A percentile compares a stretch with the other conserved stretches of the same genome.
Conservation (phyloP, 164 flowering plant genomes). For the Tinospora cordifolia region DNA sequence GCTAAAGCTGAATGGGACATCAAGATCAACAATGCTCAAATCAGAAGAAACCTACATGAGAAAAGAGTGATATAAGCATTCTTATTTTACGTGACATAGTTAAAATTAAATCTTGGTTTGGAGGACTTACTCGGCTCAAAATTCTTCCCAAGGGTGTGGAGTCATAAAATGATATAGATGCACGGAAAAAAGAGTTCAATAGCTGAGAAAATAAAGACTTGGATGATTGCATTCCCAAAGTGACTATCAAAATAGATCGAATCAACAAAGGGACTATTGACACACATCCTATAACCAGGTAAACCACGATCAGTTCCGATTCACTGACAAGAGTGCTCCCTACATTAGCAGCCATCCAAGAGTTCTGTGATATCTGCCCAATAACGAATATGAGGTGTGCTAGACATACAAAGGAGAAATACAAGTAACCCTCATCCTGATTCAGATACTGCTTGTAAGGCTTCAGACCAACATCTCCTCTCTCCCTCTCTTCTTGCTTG, state of each 20-base stretch:
- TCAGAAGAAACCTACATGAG: constrained; percentile 50
- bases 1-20: constrained; percentile 41
- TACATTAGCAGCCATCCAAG: constrained; percentile 68
- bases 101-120: background rate
- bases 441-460: constrained; percentile 59
- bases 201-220: constrained; percentile 37
- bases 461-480: constrained; percentile 57
- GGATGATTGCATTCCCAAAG: constrained; percentile 35
- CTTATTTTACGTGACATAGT: background rate
- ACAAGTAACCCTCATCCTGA: constrained; percentile 53
- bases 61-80: constrained; percentile 1
- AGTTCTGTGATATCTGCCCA: constrained; percentile 46
- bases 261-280: constrained; percentile 24
- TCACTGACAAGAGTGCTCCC: constrained; percentile 35
- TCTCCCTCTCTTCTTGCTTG: constrained; percentile 56
- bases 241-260: constrained; percentile 26
- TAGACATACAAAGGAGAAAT: constrained; percentile 34
- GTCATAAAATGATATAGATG: constrained; percentile 49
- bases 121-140: constrained; percentile 37
- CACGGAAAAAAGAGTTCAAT: constrained; percentile 38
- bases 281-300: constrained; percentile 34
- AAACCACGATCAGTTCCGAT: constrained; percentile 35
- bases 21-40: constrained; percentile 59
- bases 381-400: constrained; percentile 34
- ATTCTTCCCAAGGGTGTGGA: constrained; percentile 51